phyloP scores from a whole-genome alignment of 2,329 filamentous ascomycete genomes.

The Aspergillus chevalieri region DNA sequence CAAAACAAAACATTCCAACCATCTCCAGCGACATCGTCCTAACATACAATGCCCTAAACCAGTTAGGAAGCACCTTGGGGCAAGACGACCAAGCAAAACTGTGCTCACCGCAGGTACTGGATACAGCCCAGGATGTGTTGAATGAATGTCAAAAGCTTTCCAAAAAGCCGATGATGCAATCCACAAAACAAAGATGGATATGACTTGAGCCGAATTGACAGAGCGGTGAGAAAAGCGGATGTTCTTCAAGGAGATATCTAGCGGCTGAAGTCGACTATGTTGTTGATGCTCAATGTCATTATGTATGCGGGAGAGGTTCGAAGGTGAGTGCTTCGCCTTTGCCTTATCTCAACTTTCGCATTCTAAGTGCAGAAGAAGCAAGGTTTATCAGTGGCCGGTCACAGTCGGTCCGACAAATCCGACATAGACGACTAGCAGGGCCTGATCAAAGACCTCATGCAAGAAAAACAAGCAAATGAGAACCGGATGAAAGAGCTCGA shows the following conservation, averaged over 20 bases:
- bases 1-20: slow-evolving; percentile 12
- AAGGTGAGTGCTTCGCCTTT: background rate
- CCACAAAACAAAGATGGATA: too few species aligned
- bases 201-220: background rate
- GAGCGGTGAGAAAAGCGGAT: slow-evolving; percentile 10
- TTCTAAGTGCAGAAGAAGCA: background rate
- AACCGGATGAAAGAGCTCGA: too few species aligned
- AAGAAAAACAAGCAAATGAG: background rate
- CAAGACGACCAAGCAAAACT: slow-evolving; percentile 19
- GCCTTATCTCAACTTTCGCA: background rate
- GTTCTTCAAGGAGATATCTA: slow-evolving; percentile 24
- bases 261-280: slow-evolving; percentile 22
- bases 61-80: slow-evolving; percentile 19
- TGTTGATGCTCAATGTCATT: slow-evolving; percentile 26
- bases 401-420: background rate
- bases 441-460: background rate
- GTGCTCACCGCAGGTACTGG: slow-evolving; percentile 11
- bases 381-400: background rate
- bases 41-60: slow-evolving; percentile 21
- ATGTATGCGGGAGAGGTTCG: too few species aligned
- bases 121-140: slow-evolving; percentile 3
- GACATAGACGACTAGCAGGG: slow-evolving; percentile 1
- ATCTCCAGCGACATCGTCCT: slow-evolving; percentile 26
- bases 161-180: background rate
- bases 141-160: too few species aligned